Evolutionary conservation across 2,329 filamentous ascomycete species (phyloP), one percentile per base, ranked within the genome.

Genomic region (Fusarium pseudonygamai): DNA sequence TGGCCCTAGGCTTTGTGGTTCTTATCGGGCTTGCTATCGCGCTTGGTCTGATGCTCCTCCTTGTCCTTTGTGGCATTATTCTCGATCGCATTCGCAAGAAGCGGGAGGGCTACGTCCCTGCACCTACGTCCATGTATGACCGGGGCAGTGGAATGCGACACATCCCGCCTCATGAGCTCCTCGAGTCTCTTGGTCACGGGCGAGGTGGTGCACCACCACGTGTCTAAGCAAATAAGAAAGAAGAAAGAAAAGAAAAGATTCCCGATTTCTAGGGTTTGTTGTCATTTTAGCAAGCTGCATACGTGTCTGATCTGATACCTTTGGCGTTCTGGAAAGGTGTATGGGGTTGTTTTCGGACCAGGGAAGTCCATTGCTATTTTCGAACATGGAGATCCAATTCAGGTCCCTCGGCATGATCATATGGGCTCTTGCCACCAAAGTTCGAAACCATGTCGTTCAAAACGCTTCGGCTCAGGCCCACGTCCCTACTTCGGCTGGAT

Each of bases 21-120:
- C 88, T 97, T 18, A 96, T 97, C 73, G 91, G 90, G 26, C 89
- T 97, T 40, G 94, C 90, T 63, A 93, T 96, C 67, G 89, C 94
- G 3, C 89, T 97, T 4, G 93, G 86, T 34, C 84, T 96, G 68
- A 93, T 94, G 77, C 92, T 96, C 81, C 83, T 96, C 50, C 87
- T 97, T 59, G 93, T 97, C 60, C 87, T 93, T 56, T 88, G 89
- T 26, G 94, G 94, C 72, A 89, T 97, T 70, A 78, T 93, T 49
- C 86, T 95, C 64, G 93, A 96, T 83, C 90, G 93, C 69, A 86
- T 92, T 69, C 90, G 93, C 76, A 92, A 94, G 83, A 92, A 89
- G 84, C 89, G 90, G 55, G 93, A 96, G 80, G 94, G 94, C 56
- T 97, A 97, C 75, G 85, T 91, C 20, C 93, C 92, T n/a, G 93